phyloP scores from a whole-genome alignment of 768 basidiomycete species.

The Lyophyllum semitale region DNA sequence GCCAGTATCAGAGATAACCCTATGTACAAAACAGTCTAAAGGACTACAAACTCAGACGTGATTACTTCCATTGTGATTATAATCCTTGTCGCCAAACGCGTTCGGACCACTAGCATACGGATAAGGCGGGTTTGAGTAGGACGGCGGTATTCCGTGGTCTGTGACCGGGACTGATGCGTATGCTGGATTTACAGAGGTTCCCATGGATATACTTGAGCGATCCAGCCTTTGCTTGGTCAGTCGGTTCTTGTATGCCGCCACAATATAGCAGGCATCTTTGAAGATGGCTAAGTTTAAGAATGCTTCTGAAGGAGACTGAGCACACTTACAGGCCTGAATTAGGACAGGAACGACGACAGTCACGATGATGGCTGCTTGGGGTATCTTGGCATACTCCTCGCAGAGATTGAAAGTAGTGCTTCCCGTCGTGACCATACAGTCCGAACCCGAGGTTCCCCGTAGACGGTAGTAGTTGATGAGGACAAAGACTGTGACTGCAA shows the following conservation, averaged over 20 bases:
- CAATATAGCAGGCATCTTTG: slow-evolving; percentile 41
- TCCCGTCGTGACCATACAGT: slow-evolving; percentile 30
- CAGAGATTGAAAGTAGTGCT: slow-evolving; percentile 29
- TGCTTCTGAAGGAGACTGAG: background rate
- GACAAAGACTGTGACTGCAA: slow-evolving; percentile 31
- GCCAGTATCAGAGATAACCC: too few relatives aligned
- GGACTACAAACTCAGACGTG: background rate
- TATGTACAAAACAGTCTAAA: background rate
- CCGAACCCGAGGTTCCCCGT: slow-evolving; percentile 22
- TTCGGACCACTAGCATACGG: slow-evolving; percentile 31
- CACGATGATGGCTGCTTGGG: slow-evolving; percentile 32
- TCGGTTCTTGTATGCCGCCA: slow-evolving; percentile 34
- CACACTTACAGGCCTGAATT: slow-evolving; percentile 37
- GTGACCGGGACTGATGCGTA: slow-evolving; percentile 28
- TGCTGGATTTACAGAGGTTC: slow-evolving; percentile 13
- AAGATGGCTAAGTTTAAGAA: background rate
- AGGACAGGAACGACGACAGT: slow-evolving; percentile 36
- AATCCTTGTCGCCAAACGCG: slow-evolving; percentile 1
- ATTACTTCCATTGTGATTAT: background rate
- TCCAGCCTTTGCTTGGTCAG: slow-evolving; percentile 29
- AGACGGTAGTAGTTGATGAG: slow-evolving; percentile 33
- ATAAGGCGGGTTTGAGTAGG: slow-evolving; percentile 27
- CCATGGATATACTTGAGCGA: slow-evolving; percentile 21
- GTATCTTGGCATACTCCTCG: slow-evolving; percentile 25
- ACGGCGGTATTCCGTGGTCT: slow-evolving; percentile 29